Conservation (phyloP, 2,329 filamentous ascomycete genomes). For the Hymenoscyphus repandus region DNA sequence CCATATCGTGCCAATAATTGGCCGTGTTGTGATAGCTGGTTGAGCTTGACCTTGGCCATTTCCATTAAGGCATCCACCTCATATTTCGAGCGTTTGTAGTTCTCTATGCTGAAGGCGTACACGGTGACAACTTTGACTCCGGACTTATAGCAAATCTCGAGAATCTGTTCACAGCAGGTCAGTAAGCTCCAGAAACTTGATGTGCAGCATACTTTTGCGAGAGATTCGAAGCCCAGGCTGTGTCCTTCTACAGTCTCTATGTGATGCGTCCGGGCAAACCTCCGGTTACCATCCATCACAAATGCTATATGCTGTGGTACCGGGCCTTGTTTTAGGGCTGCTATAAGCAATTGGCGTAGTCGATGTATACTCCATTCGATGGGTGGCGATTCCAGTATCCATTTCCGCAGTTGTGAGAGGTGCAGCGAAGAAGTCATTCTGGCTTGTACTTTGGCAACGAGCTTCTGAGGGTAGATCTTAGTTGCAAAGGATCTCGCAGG, state of each 20-base stretch:
- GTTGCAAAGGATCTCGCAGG: too few species aligned
- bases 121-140: constrained; percentile 96
- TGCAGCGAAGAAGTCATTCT: constrained; percentile 45
- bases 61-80: constrained; percentile 97
- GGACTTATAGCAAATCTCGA: constrained; percentile 97
- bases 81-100: constrained; percentile 94
- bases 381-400: constrained; percentile 83
- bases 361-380: constrained; percentile 82
- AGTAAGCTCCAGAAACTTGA: constrained; percentile 6
- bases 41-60: constrained; percentile 91
- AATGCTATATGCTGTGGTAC: constrained; percentile 97
- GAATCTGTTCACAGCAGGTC: constrained; percentile 51
- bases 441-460: background rate
- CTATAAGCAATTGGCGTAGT: constrained; percentile 79
- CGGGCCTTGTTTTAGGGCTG: constrained; percentile 81
- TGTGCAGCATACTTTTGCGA: constrained; percentile 63
- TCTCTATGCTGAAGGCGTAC: constrained; percentile 98
- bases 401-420: constrained; percentile 59
- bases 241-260: constrained; percentile 98
- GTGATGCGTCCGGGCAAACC: constrained; percentile 82
- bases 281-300: constrained; percentile 96
- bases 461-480: background rate
- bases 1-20: constrained; percentile 91
- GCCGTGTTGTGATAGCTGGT: constrained; percentile 87
- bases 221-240: constrained; percentile 89